phyloP scores from a whole-genome alignment of 176 grass and related monocot species.

The Zizania latifolia region DNA sequence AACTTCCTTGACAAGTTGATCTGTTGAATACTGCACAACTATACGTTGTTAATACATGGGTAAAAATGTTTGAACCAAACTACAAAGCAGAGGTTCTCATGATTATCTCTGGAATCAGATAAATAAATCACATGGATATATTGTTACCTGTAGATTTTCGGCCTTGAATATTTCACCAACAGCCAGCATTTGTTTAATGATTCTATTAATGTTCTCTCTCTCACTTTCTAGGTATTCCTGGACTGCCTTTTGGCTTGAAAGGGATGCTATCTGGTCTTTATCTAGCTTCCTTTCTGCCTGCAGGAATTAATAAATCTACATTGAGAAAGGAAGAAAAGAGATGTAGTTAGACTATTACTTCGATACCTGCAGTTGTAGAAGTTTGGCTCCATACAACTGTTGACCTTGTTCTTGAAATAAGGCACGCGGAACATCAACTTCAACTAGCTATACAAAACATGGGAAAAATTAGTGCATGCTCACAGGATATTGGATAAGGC shows the following conservation, averaged over 20 bases:
- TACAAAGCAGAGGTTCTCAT: not conserved
- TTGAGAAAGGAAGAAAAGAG: slow-evolving; percentile 32
- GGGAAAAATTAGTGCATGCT: slow-evolving; percentile 4
- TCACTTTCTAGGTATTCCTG: slow-evolving; percentile 71
- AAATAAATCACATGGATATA: not conserved
- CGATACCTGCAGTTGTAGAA: slow-evolving; percentile 79
- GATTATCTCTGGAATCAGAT: not conserved
- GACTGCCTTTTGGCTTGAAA: slow-evolving; percentile 69
- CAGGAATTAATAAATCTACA: slow-evolving; percentile 20
- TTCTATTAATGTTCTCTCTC: slow-evolving; percentile 67
- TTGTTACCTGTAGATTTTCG: slow-evolving; percentile 83
- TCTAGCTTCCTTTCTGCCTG: slow-evolving; percentile 84
- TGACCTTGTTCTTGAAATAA: slow-evolving; percentile 97
- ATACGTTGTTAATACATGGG: slow-evolving; percentile 23
- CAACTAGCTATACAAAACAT: slow-evolving; percentile 71
- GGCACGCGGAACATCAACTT: slow-evolving; percentile 83
- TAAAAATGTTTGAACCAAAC: not conserved
- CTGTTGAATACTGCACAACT: slow-evolving; percentile 66
- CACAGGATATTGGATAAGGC: not conserved
- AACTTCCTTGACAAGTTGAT: slow-evolving; percentile 86
- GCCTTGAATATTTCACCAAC: slow-evolving; percentile 86
- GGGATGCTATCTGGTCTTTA: slow-evolving; percentile 65
- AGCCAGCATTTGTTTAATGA: slow-evolving; percentile 95
- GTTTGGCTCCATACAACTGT: slow-evolving; percentile 88
- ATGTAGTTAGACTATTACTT: not conserved